phyloP scores from a whole-genome alignment of 805 yeast species.

The Saturnispora saitoi region DNA sequence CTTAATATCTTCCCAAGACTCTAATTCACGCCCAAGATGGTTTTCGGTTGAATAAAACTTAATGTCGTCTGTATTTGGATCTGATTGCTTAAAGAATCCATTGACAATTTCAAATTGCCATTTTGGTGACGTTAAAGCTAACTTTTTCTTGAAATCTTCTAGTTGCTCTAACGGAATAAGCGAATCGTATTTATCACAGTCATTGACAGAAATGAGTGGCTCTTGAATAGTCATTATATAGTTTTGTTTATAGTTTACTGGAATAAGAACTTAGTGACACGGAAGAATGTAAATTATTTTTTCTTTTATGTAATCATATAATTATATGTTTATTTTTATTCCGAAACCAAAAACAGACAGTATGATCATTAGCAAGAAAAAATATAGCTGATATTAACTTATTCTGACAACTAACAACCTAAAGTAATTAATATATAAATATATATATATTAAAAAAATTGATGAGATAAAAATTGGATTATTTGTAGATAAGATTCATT shows the following conservation, averaged over 20 bases:
- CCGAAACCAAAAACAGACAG: no score
- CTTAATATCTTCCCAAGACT: conserved; percentile 34
- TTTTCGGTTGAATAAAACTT: conserved; percentile 35
- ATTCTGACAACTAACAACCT: no score
- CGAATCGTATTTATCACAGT: conserved; percentile 25
- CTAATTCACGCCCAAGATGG: conserved; percentile 36
- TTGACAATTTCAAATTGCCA: conserved; percentile 42
- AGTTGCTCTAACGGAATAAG: conserved; percentile 17
- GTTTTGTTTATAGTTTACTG: not conserved
- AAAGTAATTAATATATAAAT: no score
- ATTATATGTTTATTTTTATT: no score
- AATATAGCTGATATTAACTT: no score
- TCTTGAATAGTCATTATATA: not conserved
- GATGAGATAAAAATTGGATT: no score
- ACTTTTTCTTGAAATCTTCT: not conserved
- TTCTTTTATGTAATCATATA: no score
- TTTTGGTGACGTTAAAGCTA: conserved; percentile 12
- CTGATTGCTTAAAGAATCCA: conserved; percentile 44
- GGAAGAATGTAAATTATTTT: no score
- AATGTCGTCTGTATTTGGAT: conserved; percentile 35
- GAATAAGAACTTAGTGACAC: no score
- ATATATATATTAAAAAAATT: no score
- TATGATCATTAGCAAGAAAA: no score
- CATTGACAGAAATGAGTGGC: conserved; percentile 11
- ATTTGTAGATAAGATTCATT: no score